These are phyloP conservation scores for Knoxdaviesia proteae DNA, from an alignment of 2,329 filamentous ascomycete species.

Conservation along the genomic window DNA sequence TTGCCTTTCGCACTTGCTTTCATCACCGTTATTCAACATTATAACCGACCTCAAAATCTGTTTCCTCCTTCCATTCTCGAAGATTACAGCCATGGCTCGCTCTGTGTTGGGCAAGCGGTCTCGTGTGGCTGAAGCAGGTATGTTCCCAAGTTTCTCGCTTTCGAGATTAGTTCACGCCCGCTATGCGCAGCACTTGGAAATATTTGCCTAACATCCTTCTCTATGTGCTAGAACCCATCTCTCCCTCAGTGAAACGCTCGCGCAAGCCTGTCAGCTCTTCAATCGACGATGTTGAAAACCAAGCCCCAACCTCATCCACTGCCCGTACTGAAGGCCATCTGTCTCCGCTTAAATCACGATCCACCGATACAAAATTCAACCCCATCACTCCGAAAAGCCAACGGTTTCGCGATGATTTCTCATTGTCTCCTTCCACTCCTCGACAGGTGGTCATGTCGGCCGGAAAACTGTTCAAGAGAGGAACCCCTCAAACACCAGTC, in stretches of 20 bases:
- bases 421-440: slow-evolving; percentile 54
- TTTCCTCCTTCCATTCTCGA: too few species aligned
- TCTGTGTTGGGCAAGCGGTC: too few species aligned
- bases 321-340: slow-evolving; percentile 13
- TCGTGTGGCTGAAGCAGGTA: too few species aligned
- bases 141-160: too few species aligned
- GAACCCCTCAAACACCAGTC: slow-evolving; percentile 55
- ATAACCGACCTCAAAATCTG: too few species aligned
- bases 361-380: neutral
- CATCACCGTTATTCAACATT: too few species aligned
- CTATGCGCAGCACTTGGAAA: too few species aligned
- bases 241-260: slow-evolving; percentile 24
- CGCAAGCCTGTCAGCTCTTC: slow-evolving; percentile 17
- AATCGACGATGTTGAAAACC: slow-evolving; percentile 44
- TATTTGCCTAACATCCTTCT: too few species aligned
- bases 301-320: slow-evolving; percentile 18
- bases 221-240: slow-evolving; percentile 5
- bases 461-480: slow-evolving; percentile 54
- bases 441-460: slow-evolving; percentile 64
- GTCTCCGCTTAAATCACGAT: slow-evolving; percentile 5
- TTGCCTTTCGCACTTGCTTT: too few species aligned
- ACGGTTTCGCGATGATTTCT: slow-evolving; percentile 59
- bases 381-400: slow-evolving; percentile 53
- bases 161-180: too few species aligned
- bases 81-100: too few species aligned